Evolutionary conservation across 2,329 filamentous ascomycete genomes (phyloP).

Genomic region (Trichoderma simmonsii): DNA sequence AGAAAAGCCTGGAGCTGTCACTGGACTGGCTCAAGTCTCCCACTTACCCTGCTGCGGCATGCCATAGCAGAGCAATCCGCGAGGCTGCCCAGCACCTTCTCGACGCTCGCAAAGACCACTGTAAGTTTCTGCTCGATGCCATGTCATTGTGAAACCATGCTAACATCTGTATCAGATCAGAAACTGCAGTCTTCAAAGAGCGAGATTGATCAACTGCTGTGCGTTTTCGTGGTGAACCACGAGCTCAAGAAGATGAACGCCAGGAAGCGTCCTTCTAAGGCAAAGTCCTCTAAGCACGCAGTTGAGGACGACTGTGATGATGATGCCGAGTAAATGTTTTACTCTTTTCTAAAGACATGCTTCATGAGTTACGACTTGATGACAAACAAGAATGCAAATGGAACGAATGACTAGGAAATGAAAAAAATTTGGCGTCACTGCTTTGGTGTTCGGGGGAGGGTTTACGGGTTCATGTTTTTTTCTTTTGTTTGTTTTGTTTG

Average conservation of each 20-base stretch:
- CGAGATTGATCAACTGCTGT: constrained; percentile 34
- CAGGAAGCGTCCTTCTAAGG: constrained; percentile 30
- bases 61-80: constrained; percentile 30
- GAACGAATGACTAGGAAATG: background rate
- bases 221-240: constrained; percentile 37
- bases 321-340: constrained; percentile 24
- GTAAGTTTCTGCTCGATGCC: constrained; percentile 28
- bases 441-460: background rate
- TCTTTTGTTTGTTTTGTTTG: background rate
- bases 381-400: background rate
- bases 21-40: constrained; percentile 38
- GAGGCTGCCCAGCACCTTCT: constrained; percentile 33
- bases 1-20: constrained; percentile 40
- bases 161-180: constrained; percentile 27
- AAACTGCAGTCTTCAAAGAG: constrained; percentile 31
- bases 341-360: background rate
- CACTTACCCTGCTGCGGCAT: constrained; percentile 26
- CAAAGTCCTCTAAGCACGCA: constrained; percentile 24
- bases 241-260: constrained; percentile 41
- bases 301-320: constrained; percentile 29
- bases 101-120: constrained; percentile 34
- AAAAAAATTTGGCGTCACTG: background rate
- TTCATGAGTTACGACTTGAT: constrained; percentile 16
- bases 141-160: background rate
- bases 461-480: background rate